Evolutionary conservation across 495 filamentous ascomycete genomes (phyloP).

Genomic region (Lophium mytilinum): DNA sequence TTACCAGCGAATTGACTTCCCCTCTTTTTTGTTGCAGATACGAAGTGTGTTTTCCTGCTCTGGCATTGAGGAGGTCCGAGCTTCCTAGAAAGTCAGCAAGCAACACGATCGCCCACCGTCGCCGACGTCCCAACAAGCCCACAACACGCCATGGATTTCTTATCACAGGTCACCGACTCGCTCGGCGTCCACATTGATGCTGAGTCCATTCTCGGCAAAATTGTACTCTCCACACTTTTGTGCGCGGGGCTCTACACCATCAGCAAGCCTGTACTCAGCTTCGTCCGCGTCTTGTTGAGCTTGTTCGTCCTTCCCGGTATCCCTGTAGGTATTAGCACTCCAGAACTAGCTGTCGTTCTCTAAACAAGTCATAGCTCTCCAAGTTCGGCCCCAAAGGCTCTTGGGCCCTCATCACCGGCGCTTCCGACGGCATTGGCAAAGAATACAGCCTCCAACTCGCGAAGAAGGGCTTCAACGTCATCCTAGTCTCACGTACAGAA

Average conservation of each 20-base stretch:
- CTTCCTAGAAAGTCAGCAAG: too few species aligned
- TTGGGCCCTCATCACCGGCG: conserved; percentile 93
- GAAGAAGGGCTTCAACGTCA: conserved; percentile 80
- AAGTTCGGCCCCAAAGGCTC: conserved; percentile 86
- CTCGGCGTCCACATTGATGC: conserved; percentile 18
- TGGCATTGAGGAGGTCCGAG: too few species aligned
- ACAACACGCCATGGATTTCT: background rate
- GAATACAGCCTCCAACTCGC: conserved; percentile 90
- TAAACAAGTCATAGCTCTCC: conserved; percentile 52
- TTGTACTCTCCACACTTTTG: conserved; percentile 9
- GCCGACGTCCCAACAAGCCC: background rate
- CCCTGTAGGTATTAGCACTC: conserved; percentile 39
- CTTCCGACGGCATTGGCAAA: conserved; percentile 94
- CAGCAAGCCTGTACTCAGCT: conserved; percentile 46
- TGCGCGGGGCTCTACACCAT: conserved; percentile 54
- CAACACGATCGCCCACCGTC: too few species aligned
- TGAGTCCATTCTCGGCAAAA: conserved; percentile 13
- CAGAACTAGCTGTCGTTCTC: background rate
- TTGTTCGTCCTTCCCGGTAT: conserved; percentile 68
- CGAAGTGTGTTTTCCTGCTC: too few species aligned
- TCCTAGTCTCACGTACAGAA: conserved; percentile 88
- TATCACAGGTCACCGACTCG: background rate
- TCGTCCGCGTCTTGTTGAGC: conserved; percentile 58
- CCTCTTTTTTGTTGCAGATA: too few species aligned
- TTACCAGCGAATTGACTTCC: too few species aligned